Evolutionary conservation across 768 basidiomycete species (phyloP).

Genomic region (Pleurotus cornucopiae): DNA sequence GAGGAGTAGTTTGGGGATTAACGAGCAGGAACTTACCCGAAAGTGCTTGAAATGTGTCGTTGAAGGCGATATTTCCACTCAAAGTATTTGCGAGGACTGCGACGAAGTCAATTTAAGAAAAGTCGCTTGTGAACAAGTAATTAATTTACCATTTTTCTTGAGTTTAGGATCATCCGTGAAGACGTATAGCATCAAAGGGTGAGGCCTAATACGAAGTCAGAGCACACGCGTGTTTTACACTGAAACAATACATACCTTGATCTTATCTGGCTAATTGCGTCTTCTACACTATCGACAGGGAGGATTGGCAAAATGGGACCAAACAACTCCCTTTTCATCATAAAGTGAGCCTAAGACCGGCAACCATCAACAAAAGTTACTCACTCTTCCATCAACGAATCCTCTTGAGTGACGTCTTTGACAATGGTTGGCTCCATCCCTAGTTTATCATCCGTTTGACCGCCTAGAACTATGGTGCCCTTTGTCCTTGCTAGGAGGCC

Average conservation of each 20-base stretch:
- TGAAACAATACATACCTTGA: constrained; percentile 32
- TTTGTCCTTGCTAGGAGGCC: constrained; percentile 48
- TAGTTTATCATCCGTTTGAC: constrained; percentile 30
- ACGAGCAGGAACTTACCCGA: constrained; percentile 28
- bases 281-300: constrained; percentile 48
- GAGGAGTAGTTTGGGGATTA: not conserved
- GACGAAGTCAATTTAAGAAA: not conserved
- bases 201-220: constrained; percentile 31
- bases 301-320: constrained; percentile 68
- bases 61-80: constrained; percentile 55
- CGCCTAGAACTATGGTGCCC: constrained; percentile 54
- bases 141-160: constrained; percentile 33
- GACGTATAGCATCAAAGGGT: constrained; percentile 59
- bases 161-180: constrained; percentile 48
- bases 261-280: constrained; percentile 53
- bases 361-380: constrained; percentile 11
- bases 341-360: not conserved
- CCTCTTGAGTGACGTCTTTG: constrained; percentile 44
- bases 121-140: not conserved
- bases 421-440: constrained; percentile 62
- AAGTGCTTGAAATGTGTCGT: constrained; percentile 58
- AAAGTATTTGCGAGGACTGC: constrained; percentile 51
- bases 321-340: constrained; percentile 56
- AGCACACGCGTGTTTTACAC: not conserved
- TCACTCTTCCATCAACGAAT: constrained; percentile 60